These are phyloP conservation scores for Aristolochia contorta DNA, from an alignment of 164 flowering plant species.

Conservation along the genomic window DNA sequence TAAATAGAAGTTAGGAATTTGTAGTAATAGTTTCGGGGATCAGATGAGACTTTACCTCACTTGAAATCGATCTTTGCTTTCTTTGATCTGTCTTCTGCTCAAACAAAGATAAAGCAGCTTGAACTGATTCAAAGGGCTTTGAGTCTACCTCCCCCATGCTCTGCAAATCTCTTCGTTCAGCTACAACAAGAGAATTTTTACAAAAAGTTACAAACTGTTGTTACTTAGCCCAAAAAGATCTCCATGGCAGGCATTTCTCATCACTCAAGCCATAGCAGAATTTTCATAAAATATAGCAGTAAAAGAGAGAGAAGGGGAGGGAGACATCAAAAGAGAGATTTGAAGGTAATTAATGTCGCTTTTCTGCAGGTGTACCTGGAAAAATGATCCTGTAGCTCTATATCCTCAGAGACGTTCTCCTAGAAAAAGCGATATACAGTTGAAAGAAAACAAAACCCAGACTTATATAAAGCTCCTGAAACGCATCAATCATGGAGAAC, in stretches of 20 bases:
- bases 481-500: no score
- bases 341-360: no score
- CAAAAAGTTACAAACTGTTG: no score
- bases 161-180: background rate
- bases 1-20: background rate
- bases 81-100: slow-evolving; percentile 31
- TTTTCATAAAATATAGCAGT: background rate
- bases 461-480: no score
- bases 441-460: background rate
- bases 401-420: background rate
- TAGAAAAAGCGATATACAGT: background rate
- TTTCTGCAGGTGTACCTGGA: background rate
- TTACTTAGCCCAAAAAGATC: background rate
- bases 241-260: background rate
- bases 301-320: no score
- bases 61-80: slow-evolving; percentile 17
- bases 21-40: background rate
- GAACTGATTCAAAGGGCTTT: slow-evolving; percentile 53
- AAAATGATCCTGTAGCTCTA: background rate
- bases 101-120: slow-evolving; percentile 37
- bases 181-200: background rate
- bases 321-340: no score
- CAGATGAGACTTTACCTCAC: slow-evolving; percentile 18
- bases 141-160: slow-evolving; percentile 57
- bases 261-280: background rate